Percentiles rank a stretch among this genome's conserved stretches.
Conservation (phyloP, 495 filamentous ascomycete genomes). For the Aspergillus panamensis region DNA sequence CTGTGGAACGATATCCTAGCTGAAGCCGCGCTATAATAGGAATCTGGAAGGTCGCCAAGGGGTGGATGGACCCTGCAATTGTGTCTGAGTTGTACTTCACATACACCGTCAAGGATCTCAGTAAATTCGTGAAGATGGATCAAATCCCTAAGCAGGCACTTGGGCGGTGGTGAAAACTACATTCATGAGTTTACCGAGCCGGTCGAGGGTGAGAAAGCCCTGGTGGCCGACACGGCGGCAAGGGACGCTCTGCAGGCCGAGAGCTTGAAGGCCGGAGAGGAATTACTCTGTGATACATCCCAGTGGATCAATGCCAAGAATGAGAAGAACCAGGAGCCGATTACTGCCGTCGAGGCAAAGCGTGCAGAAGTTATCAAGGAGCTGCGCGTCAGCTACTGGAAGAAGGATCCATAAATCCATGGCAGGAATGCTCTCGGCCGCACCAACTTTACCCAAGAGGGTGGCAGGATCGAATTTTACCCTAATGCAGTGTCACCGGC, state of each 20-base stretch:
- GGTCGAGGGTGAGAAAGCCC: conserved; percentile 61
- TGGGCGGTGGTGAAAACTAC: conserved; percentile 82
- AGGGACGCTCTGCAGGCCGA: conserved; percentile 56
- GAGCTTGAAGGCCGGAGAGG: conserved; percentile 56
- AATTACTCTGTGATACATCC: conserved; percentile 65
- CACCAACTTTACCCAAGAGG: conserved; percentile 58
- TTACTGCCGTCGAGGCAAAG: conserved; percentile 48
- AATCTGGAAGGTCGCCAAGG: conserved; percentile 81
- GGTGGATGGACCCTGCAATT: conserved; percentile 95
- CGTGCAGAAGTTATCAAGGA: conserved; percentile 57
- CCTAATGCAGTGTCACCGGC: conserved; percentile 27
- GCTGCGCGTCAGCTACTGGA: conserved; percentile 78
- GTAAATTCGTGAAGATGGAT: conserved; percentile 62
- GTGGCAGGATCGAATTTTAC: conserved; percentile 65
- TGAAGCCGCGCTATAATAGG: conserved; percentile 37
- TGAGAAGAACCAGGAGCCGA: conserved; percentile 34
- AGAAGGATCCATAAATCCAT: conserved; percentile 69
- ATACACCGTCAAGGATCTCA: conserved; percentile 69
- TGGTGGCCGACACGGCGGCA: conserved; percentile 61
- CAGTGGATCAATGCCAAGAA: conserved; percentile 56
- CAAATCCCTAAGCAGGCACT: conserved; percentile 70
- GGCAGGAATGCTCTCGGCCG: conserved; percentile 69
- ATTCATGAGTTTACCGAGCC: conserved; percentile 79
- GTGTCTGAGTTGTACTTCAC: conserved; percentile 93
- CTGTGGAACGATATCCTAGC: not conserved